These are phyloP conservation scores for Colletotrichum scovillei DNA, from an alignment of 2,329 filamentous ascomycete genomes.

Conservation along the genomic window DNA sequence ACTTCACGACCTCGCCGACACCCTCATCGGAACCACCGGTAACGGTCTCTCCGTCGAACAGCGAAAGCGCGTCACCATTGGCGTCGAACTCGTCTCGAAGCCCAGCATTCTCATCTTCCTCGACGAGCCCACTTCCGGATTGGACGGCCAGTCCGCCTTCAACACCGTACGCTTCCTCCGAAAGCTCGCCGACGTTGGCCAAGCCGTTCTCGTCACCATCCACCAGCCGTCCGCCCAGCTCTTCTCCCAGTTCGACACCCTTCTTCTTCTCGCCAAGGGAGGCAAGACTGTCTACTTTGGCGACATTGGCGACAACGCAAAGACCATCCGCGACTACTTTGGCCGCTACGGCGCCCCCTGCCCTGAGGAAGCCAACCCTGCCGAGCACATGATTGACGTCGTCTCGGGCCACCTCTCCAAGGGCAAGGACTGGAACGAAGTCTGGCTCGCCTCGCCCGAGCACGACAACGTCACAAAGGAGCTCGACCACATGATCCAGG, in stretches of 20 bases:
- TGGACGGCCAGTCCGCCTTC: constrained; percentile 77
- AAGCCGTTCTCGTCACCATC: constrained; percentile 76
- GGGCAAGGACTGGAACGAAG: constrained; percentile 72
- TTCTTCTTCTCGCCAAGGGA: constrained; percentile 73
- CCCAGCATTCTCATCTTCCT: constrained; percentile 70
- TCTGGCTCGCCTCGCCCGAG: constrained; percentile 76
- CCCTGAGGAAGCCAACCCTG: constrained; percentile 72
- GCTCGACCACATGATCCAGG: constrained; percentile 70
- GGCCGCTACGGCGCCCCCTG: constrained; percentile 73
- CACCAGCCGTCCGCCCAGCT: constrained; percentile 77
- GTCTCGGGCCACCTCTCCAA: constrained; percentile 61
- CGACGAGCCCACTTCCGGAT: constrained; percentile 72
- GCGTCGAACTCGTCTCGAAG: constrained; percentile 71
- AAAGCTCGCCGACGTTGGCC: constrained; percentile 73
- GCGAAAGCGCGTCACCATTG: constrained; percentile 68
- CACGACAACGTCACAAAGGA: constrained; percentile 66
- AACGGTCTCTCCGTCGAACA: constrained; percentile 63
- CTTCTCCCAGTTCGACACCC: constrained; percentile 74
- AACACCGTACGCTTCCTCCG: constrained; percentile 74
- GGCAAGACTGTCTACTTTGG: constrained; percentile 77
- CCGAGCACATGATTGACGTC: constrained; percentile 79
- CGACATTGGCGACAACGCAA: constrained; percentile 68
- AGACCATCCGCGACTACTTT: constrained; percentile 72
- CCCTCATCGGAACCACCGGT: constrained; percentile 62
- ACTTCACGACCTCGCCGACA: constrained; percentile 59